Evolutionary conservation across 495 filamentous ascomycete genomes (phyloP), one percentile per base, ranked within the genome.

Genomic region (Bathelium albidoporum): DNA sequence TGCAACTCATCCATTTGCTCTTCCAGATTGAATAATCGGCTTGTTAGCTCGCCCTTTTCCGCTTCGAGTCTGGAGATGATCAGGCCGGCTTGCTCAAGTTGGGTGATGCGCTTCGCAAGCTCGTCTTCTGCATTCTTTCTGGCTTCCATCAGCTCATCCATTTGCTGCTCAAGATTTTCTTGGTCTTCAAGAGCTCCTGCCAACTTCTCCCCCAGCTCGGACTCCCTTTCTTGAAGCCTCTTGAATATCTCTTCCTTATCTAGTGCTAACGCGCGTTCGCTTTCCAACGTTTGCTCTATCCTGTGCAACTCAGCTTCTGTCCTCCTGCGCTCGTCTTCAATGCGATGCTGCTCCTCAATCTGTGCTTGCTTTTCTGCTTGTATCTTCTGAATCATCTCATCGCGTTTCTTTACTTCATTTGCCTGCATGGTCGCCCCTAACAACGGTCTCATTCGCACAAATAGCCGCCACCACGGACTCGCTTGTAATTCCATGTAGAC

Each of bases 161-260:
- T 79, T 71, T 97, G 91, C 52, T 91, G 89, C 72, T 99, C 95
- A 1, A 97, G 82, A 32, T 84, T 85, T 70, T 97, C 95, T 73
- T 97, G 94, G 67, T 99, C 95, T 20, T 96, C 88, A 58, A 97
- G 81, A n/a, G 94, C 92, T 34, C 87, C 94, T 14, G 90, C 82
- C 24, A 99, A 79, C 75, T 97, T 96, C 69, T 99, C 95, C 20
- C 82, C 86, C 0, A 99, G 80, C 69, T 97, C 92, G 2, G 86
- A 84, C 72, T 97, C 94, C 28, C 93, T 85, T 39, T 87, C 72
- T 70, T 96, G 93, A n/a, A 97, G 79, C 20, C 95, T 83, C 71
- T 92, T 94, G 78, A 97, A 97, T 41, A 99, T 97, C 65, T 97
- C 94, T 67, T 99, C 95, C 71, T 97, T 99, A 73, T 99, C 95